phyloP scores from a whole-genome alignment of 148 eudicot species.

The Suaeda aralocaspica region DNA sequence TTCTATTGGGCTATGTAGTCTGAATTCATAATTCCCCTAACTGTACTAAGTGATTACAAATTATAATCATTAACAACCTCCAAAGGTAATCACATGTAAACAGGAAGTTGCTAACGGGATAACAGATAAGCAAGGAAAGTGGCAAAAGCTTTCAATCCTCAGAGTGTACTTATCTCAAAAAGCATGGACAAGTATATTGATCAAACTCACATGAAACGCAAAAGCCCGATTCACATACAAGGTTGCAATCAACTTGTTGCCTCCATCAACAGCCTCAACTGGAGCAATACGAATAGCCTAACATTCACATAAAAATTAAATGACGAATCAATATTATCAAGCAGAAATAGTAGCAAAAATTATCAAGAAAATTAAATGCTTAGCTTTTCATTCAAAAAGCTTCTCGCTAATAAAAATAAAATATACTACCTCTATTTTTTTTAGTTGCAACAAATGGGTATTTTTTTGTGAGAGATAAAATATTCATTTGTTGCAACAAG shows the following conservation, averaged over 20 bases:
- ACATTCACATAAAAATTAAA: slow-evolving; percentile 11
- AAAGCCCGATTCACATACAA: slow-evolving; percentile 83
- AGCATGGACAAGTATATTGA: slow-evolving; percentile 7
- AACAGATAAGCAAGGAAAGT: background rate
- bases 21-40: background rate
- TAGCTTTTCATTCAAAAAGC: background rate
- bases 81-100: background rate
- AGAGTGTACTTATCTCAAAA: background rate
- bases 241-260: slow-evolving; percentile 54
- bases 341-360: background rate
- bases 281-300: slow-evolving; percentile 94
- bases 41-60: background rate
- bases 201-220: slow-evolving; percentile 57
- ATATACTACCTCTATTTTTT: too few species aligned
- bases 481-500: too few species aligned
- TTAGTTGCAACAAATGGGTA: too few species aligned
- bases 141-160: background rate
- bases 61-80: background rate
- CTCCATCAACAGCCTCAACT: slow-evolving; percentile 48
- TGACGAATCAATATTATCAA: background rate
- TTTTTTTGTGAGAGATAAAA: too few species aligned
- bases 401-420: background rate
- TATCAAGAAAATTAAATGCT: background rate
- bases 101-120: background rate
- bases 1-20: background rate